Conservation (phyloP, 129 eudicot species). For the Flaveria ramosissima region DNA sequence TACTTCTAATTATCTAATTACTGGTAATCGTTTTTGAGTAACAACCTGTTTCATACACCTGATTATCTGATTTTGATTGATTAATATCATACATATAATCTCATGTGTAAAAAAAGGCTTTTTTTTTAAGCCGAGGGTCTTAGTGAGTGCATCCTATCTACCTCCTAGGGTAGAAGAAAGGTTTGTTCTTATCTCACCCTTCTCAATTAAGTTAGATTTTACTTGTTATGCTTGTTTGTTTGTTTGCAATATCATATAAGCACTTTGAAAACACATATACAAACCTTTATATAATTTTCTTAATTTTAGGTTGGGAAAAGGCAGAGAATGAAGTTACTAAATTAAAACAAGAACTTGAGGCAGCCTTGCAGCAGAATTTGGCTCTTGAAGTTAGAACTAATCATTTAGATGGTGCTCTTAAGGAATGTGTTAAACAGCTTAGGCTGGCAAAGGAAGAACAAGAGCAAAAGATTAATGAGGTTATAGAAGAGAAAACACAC, state of each 20-base stretch:
- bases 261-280: too few species aligned
- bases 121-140: too few species aligned
- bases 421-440: constrained; percentile 78
- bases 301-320: constrained; percentile 72
- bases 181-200: too few species aligned
- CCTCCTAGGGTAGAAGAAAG: too few species aligned
- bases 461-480: constrained; percentile 46
- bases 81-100: neutral
- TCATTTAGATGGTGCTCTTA: constrained; percentile 86
- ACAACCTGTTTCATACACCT: too few species aligned
- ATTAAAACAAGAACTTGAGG: constrained; percentile 69
- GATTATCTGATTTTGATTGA: neutral
- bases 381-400: constrained; percentile 65
- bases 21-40: neutral
- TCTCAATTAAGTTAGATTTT: too few species aligned
- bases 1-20: neutral
- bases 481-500: constrained; percentile 42
- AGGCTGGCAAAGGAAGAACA: constrained; percentile 72
- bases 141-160: too few species aligned
- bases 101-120: too few species aligned
- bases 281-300: too few species aligned
- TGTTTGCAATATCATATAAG: too few species aligned
- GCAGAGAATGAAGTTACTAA: constrained; percentile 71
- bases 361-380: constrained; percentile 58
- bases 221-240: too few species aligned